Conservation (phyloP, 2,329 filamentous ascomycete species). For the Amesomyces nigricolor region DNA sequence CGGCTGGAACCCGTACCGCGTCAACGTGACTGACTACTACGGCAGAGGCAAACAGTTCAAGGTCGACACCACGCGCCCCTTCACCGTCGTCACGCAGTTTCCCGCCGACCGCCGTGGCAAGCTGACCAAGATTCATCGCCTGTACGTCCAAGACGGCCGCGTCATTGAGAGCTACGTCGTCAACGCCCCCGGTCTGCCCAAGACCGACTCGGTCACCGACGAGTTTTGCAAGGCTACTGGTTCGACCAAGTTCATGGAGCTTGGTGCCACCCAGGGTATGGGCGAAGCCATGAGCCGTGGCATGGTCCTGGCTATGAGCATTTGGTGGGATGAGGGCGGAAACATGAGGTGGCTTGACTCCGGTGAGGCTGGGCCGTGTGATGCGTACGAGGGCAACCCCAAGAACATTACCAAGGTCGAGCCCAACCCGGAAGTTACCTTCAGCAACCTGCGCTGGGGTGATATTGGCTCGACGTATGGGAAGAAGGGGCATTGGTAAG, state of each 20-base stretch:
- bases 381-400: constrained; percentile 48
- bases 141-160: constrained; percentile 44
- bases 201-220: constrained; percentile 20
- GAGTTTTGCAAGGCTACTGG: constrained; percentile 24
- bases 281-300: constrained; percentile 39
- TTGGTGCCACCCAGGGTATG: constrained; percentile 28
- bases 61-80: constrained; percentile 29
- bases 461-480: constrained; percentile 41
- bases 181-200: constrained; percentile 5
- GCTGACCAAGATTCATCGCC: constrained; percentile 42
- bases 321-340: constrained; percentile 50
- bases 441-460: constrained; percentile 52
- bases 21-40: constrained; percentile 37
- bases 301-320: constrained; percentile 49
- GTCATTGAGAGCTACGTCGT: constrained; percentile 36
- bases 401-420: constrained; percentile 38
- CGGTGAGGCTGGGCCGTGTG: constrained; percentile 48
- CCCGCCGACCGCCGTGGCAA: constrained; percentile 30
- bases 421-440: constrained; percentile 46
- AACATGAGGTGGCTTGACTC: constrained; percentile 55
- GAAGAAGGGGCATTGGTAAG: neutral
- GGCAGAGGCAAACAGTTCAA: constrained; percentile 18
- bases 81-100: constrained; percentile 46
- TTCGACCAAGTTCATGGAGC: constrained; percentile 27
- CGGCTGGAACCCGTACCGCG: constrained; percentile 31